Base-by-base conservation (phyloP, 306 rosid genomes). In the Macrotyloma uniflorum region DNA sequence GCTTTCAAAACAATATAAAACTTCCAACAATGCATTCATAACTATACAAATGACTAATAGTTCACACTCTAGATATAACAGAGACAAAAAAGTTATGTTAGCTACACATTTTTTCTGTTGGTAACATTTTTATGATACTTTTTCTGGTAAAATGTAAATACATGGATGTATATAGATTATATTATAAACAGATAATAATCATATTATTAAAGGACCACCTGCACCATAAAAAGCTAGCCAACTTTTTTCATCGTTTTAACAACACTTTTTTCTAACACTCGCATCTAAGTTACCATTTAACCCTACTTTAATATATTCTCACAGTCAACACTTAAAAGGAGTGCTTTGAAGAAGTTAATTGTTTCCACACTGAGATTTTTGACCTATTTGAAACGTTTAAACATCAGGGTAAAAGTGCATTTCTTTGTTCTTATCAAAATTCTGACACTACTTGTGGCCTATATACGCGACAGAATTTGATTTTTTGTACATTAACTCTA, bases 331-430 rank as follows among this genome's bases (percentile, higher is more conserved):
- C 61, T 35, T 65, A 47, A 42, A 71, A 49, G 59, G 38, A 19
- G 12, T 45, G 46, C 11, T 65, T 65, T 4, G 45, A 67, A 66
- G 32, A 74, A 66, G 24, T 40, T 24, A 8, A 12, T 58, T 59
- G 24, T 62, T 80, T 53, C 24, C 45, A n/a, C 28, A 19, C 49
- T 28, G 6, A 7, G 53, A 23, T 58, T 9, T 45, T 12, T 58
- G 65, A 74, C 68, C 55, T 66, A 3, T 26, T 59, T 55, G 54
- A 54, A 53, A 12, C 23, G 43, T 74, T 70, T 66, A 43, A 64
- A 69, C 69, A 58, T 20, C 26, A 57, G 64, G 76, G 69, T 46
- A 76, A 65, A 76, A 79, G 79, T 69, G 55, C 82, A 45, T 42
- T 40, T 57, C 35, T 76, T 78, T 64, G 20, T 68, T 57, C 23